Conservation (phyloP, 1,139 yeast species). For the Nakaseomyces sp. region DNA sequence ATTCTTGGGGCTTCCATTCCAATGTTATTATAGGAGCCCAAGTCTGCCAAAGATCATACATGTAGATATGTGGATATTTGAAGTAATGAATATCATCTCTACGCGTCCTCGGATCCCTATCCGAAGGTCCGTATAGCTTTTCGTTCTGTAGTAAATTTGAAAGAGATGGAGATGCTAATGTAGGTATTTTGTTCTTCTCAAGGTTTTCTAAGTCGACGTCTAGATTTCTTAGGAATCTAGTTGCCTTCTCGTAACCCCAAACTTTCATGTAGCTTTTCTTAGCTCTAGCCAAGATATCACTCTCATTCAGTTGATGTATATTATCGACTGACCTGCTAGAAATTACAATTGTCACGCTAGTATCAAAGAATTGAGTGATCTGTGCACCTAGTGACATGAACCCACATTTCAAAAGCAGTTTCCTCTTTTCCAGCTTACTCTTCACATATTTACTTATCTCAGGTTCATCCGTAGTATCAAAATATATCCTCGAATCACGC, state of each 20-base stretch:
- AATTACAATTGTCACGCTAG: constrained; percentile 71
- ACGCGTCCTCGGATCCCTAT: constrained; percentile 77
- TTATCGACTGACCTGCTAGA: constrained; percentile 45
- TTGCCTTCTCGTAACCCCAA: constrained; percentile 83
- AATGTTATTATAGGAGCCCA: constrained; percentile 76
- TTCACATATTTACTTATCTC: constrained; percentile 33
- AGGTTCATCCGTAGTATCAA: constrained; percentile 57
- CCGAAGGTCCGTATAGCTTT: constrained; percentile 76
- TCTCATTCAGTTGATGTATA: constrained; percentile 35
- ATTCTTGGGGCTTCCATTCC: constrained; percentile 53
- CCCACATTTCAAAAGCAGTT: constrained; percentile 41
- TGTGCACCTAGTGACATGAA: constrained; percentile 47
- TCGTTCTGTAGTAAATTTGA: constrained; percentile 73
- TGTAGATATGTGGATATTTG: constrained; percentile 63
- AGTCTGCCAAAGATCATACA: constrained; percentile 71
- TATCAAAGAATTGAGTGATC: constrained; percentile 68
- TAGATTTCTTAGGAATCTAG: constrained; percentile 66
- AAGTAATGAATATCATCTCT: constrained; percentile 82
- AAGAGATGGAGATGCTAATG: constrained; percentile 33
- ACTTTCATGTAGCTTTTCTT: constrained; percentile 52
- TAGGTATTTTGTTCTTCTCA: constrained; percentile 10
- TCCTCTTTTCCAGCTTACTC: constrained; percentile 47
- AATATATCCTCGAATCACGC: constrained; percentile 58
- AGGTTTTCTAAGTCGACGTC: constrained; percentile 39
- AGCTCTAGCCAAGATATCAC: constrained; percentile 64